phyloP scores from a whole-genome alignment of 805 yeast species.

The Pichia kluyveri region DNA sequence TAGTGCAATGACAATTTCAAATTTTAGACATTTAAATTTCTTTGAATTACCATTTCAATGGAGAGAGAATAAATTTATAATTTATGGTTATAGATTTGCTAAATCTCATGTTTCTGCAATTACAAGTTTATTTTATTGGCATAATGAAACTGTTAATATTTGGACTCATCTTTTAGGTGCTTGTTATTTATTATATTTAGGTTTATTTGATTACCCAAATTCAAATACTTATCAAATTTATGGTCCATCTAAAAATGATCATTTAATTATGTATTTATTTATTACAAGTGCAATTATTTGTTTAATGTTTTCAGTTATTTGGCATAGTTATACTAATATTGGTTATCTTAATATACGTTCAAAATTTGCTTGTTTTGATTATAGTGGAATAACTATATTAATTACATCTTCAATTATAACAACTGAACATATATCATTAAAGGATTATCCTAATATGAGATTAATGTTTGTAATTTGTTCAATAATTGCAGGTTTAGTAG shows the following conservation, averaged over 20 bases:
- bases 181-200: slow-evolving; percentile 44
- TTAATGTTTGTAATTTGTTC: slow-evolving; percentile 51
- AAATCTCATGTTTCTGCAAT: slow-evolving; percentile 51
- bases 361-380: slow-evolving; percentile 87
- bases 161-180: slow-evolving; percentile 88
- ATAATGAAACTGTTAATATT: slow-evolving; percentile 86
- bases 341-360: slow-evolving; percentile 53
- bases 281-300: slow-evolving; percentile 70
- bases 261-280: slow-evolving; percentile 52
- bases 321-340: slow-evolving; percentile 90
- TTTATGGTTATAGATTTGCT: slow-evolving; percentile 79
- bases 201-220: slow-evolving; percentile 53
- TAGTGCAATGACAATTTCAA: slow-evolving; percentile 35
- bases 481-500: slow-evolving; percentile 55
- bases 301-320: slow-evolving; percentile 64
- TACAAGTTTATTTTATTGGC: slow-evolving; percentile 50
- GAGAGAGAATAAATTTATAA: slow-evolving; percentile 85
- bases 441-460: slow-evolving; percentile 43
- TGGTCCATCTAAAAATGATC: slow-evolving; percentile 27
- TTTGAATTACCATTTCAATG: slow-evolving; percentile 87
- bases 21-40: slow-evolving; percentile 51
- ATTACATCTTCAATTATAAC: slow-evolving; percentile 85
- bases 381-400: slow-evolving; percentile 85
- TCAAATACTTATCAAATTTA: slow-evolving; percentile 40
- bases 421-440: slow-evolving; percentile 73